Evolutionary conservation across 345 rosid species (phyloP), one percentile per base, ranked within the genome.

Genomic region (Salix exigua): DNA sequence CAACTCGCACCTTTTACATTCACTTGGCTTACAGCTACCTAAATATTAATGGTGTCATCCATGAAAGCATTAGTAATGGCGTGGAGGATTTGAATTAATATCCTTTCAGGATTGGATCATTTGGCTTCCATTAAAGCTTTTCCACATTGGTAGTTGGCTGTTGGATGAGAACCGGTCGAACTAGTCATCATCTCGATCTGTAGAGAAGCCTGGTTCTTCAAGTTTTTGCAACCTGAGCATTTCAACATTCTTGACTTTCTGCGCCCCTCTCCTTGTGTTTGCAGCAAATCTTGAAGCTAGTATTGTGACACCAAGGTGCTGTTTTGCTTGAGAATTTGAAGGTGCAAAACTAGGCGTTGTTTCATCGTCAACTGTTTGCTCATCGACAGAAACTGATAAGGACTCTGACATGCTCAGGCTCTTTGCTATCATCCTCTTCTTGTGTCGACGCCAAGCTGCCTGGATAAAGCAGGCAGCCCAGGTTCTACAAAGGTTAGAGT

Each of bases 401-500:
- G 91, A 87, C 75, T 93, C 94, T 10, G 82, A 51, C 42, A 55
- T 77, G 68, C 81, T 84, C 69, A 89, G 89, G 72, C 70, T 75
- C 78, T 75, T 78, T 50, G 85, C 91, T 82, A 85, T 82, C 76
- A 61, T 77, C 83, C 94, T 87, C 87, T 86, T 91, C 83, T 85
- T 90, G 82, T 88, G 79, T 31, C 96, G 87, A 6, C 85, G 88
- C 99, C 98, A 95, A 37, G 97, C 96, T 0, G 97, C 97, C 82
- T 93, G 97, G 74, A 93, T 91, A 79, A 93, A 95, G 82, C 97
- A 93, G 44, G 96, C 93, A 23, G 92, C 97, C 97, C 97, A 95
- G 68, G 96, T 91, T 82, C 99, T 88, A 98, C 98, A 90, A 72
- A 91, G 99, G 78, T 93, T 86, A 66, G 98, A 93, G 80, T 95